These are phyloP conservation scores for Spinellus fusiger DNA, from an alignment of 192 early-diverging fungal species.

Conservation along the genomic window DNA sequence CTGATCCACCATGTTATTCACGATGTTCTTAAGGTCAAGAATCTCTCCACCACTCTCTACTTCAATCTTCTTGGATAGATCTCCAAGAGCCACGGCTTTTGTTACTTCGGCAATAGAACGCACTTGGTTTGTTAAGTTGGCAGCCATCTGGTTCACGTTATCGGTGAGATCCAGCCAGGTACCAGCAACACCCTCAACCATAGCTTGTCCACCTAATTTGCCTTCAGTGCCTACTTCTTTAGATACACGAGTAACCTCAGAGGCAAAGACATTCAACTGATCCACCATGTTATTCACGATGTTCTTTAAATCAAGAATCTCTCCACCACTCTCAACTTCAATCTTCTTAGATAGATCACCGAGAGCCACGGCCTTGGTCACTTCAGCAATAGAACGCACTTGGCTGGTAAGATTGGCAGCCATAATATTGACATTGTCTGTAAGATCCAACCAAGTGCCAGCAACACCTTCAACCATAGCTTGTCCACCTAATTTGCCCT, in stretches of 20 bases:
- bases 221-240: slow-evolving; percentile 63
- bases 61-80: slow-evolving; percentile 56
- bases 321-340: slow-evolving; percentile 9
- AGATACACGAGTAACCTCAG: slow-evolving; percentile 48
- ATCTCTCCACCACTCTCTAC: slow-evolving; percentile 27
- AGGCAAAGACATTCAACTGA: slow-evolving; percentile 1
- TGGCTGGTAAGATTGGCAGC: slow-evolving; percentile 52
- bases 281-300: slow-evolving; percentile 13
- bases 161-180: slow-evolving; percentile 7
- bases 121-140: slow-evolving; percentile 43
- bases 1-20: slow-evolving; percentile 30
- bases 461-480: slow-evolving; percentile 46
- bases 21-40: slow-evolving; percentile 2
- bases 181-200: slow-evolving; percentile 7
- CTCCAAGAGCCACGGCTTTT: slow-evolving; percentile 56
- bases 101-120: slow-evolving; percentile 57
- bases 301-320: slow-evolving; percentile 34
- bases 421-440: slow-evolving; percentile 34
- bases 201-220: slow-evolving; percentile 55
- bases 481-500: slow-evolving; percentile 55
- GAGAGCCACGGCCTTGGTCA: slow-evolving; percentile 55
- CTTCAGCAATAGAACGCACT: slow-evolving; percentile 55
- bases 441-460: slow-evolving; percentile 31
- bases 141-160: slow-evolving; percentile 29
- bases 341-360: slow-evolving; percentile 57